A percentile compares a stretch with the other conserved stretches of the same genome.
phyloP scores from a whole-genome alignment of 1,284 basidiomycete species.

The Tilletiopsis washingtonensis region DNA sequence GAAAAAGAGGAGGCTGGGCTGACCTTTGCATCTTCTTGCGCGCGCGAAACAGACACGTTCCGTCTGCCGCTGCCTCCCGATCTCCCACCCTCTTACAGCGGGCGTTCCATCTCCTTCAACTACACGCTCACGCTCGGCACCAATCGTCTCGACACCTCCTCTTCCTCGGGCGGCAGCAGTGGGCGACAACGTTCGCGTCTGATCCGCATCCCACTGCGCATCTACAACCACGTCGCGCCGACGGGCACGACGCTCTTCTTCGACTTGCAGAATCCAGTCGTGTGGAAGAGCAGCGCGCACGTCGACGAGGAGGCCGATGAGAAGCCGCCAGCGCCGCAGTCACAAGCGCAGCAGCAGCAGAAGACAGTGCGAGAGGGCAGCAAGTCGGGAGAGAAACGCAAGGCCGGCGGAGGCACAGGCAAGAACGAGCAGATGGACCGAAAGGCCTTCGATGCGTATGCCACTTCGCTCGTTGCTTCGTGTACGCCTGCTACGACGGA shows the following conservation, averaged over 20 bases:
- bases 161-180: not conserved
- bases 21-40: not conserved
- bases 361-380: no score
- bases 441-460: no score
- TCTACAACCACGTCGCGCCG: conserved; percentile 67
- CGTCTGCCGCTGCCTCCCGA: conserved; percentile 52
- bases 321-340: no score
- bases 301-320: conserved; percentile 9
- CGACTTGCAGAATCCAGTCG: conserved; percentile 50
- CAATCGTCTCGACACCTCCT: conserved; percentile 53
- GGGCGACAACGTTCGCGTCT: conserved; percentile 59
- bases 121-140: conserved; percentile 82
- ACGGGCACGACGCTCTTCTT: conserved; percentile 48
- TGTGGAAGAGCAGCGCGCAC: conserved; percentile 44
- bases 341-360: no score
- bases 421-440: no score
- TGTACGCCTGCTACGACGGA: no score
- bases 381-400: no score
- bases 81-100: conserved; percentile 81
- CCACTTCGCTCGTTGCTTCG: no score
- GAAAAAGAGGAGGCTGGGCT: no score
- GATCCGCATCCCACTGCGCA: conserved; percentile 76
- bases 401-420: no score
- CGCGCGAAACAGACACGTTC: conserved; percentile 14
- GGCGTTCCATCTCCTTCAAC: conserved; percentile 71